Conservation (phyloP, 208 protist genomes). For the Trypanosoma conorhini region DNA sequence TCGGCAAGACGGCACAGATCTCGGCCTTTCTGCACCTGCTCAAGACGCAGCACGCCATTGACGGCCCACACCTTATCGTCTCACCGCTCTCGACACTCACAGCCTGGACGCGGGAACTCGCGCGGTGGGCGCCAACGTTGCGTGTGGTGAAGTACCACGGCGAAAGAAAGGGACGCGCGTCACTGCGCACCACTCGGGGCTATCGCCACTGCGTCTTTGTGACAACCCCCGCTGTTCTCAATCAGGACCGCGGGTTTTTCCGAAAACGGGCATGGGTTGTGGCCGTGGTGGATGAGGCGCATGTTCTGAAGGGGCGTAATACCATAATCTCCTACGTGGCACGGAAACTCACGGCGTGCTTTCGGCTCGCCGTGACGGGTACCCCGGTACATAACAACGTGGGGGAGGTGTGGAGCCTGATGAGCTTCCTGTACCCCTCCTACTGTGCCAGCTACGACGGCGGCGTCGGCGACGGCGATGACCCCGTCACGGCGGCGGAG, state of each 20-base stretch:
- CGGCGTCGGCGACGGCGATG: slow-evolving; percentile 29
- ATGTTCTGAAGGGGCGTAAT: slow-evolving; percentile 92
- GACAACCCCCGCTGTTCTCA: slow-evolving; percentile 95
- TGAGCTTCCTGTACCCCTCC: slow-evolving; percentile 95
- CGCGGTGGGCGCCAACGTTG: slow-evolving; percentile 91
- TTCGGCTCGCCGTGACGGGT: slow-evolving; percentile 90
- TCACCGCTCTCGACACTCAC: slow-evolving; percentile 95
- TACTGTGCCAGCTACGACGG: slow-evolving; percentile 67
- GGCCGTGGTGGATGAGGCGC: slow-evolving; percentile 97
- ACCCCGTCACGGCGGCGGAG: slow-evolving; percentile 63
- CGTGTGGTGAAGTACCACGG: slow-evolving; percentile 94
- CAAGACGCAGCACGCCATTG: slow-evolving; percentile 52
- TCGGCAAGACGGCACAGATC: slow-evolving; percentile 98
- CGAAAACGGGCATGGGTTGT: slow-evolving; percentile 90
- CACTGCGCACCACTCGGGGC: slow-evolving; percentile 32
- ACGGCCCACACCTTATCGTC: slow-evolving; percentile 96
- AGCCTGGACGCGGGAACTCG: slow-evolving; percentile 93
- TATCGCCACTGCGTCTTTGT: slow-evolving; percentile 92
- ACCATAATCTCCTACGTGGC: slow-evolving; percentile 61
- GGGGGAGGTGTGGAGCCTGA: slow-evolving; percentile 95
- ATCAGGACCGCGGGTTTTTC: slow-evolving; percentile 81
- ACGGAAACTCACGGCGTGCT: slow-evolving; percentile 75
- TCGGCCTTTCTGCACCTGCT: slow-evolving; percentile 90
- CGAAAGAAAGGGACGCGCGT: slow-evolving; percentile 41
- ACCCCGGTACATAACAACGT: slow-evolving; percentile 98